These are phyloP conservation scores for Batkoa obscura DNA, from an alignment of 371 early-diverging fungal species.

Conservation along the genomic window DNA sequence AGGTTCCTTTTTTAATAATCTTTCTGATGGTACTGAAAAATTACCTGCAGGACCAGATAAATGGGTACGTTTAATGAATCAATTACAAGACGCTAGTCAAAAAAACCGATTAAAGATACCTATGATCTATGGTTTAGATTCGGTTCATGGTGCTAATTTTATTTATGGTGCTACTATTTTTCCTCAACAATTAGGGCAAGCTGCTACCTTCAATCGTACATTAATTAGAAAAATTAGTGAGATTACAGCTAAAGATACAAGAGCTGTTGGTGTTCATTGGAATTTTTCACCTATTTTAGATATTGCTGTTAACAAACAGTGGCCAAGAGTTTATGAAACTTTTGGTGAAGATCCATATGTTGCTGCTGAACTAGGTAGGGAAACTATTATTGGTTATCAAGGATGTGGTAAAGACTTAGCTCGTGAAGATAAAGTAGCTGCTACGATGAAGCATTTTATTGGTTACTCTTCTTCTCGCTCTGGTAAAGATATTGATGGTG, in stretches of 20 bases:
- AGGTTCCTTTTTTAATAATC: constrained; percentile 1
- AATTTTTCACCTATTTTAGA: constrained; percentile 43
- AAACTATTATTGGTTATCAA: constrained; percentile 34
- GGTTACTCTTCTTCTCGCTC: constrained; percentile 22
- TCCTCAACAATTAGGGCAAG: constrained; percentile 21
- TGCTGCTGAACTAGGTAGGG: constrained; percentile 27
- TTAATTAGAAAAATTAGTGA: constrained; percentile 18
- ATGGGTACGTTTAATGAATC: background rate
- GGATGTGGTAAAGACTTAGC: constrained; percentile 24
- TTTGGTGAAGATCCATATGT: constrained; percentile 34
- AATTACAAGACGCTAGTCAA: background rate
- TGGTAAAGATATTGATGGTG: constrained; percentile 35
- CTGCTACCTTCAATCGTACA: constrained; percentile 23
- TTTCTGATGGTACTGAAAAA: background rate
- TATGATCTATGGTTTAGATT: constrained; percentile 20
- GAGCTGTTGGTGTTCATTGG: constrained; percentile 31
- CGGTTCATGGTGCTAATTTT: constrained; percentile 50
- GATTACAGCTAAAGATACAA: constrained; percentile 27
- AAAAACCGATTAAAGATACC: constrained; percentile 6
- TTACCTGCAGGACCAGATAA: background rate
- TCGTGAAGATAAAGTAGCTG: constrained; percentile 15
- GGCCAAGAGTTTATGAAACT: constrained; percentile 43
- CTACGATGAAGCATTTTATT: constrained; percentile 32
- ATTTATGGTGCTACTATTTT: constrained; percentile 25
- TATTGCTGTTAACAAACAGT: constrained; percentile 37